A percentile compares a stretch with the other conserved stretches of the same genome.
These are phyloP conservation scores for Grosmannia serpens DNA, from an alignment of 2,329 filamentous ascomycete species.

Conservation along the genomic window DNA sequence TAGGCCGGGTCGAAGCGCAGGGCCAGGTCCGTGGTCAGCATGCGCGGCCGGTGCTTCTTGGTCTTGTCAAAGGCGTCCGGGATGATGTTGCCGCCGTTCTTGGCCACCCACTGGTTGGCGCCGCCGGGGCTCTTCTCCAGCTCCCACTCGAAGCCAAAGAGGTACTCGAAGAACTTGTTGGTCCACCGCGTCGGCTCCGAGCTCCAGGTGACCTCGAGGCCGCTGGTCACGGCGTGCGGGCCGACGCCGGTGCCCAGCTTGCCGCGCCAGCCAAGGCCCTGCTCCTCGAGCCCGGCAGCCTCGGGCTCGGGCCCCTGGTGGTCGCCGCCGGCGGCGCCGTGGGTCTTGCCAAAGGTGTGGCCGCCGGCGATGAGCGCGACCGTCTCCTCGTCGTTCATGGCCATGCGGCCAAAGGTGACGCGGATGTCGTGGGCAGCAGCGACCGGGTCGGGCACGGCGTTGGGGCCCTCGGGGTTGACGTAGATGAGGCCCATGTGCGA, in stretches of 20 bases:
- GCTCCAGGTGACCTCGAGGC: constrained; percentile 72
- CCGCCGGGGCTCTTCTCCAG: constrained; percentile 63
- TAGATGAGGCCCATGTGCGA: constrained; percentile 71
- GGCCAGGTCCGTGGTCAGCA: constrained; percentile 66
- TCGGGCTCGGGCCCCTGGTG: constrained; percentile 59
- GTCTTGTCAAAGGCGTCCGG: constrained; percentile 58
- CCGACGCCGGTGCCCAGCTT: constrained; percentile 53
- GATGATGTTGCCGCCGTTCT: constrained; percentile 54
- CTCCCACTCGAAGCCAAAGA: constrained; percentile 72
- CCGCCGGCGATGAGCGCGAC: constrained; percentile 69
- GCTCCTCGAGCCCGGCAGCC: constrained; percentile 49
- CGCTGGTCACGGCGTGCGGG: constrained; percentile 62
- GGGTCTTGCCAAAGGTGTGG: constrained; percentile 71
- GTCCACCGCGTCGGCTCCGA: constrained; percentile 66
- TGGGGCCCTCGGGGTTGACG: constrained; percentile 69
- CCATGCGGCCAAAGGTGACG: constrained; percentile 66
- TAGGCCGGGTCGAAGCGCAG: constrained; percentile 61
- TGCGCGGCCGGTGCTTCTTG: constrained; percentile 64
- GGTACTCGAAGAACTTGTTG: constrained; percentile 62
- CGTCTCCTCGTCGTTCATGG: constrained; percentile 74
- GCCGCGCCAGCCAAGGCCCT: constrained; percentile 66
- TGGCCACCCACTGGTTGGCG: constrained; percentile 66
- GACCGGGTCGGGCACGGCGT: constrained; percentile 57
- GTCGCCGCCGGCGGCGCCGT: constrained; percentile 54
- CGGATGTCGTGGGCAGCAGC: constrained; percentile 63